Evolutionary conservation across 371 early-diverging fungal species (phyloP), one percentile per base, ranked within the genome.

Genomic region (Nematocida sp.): DNA sequence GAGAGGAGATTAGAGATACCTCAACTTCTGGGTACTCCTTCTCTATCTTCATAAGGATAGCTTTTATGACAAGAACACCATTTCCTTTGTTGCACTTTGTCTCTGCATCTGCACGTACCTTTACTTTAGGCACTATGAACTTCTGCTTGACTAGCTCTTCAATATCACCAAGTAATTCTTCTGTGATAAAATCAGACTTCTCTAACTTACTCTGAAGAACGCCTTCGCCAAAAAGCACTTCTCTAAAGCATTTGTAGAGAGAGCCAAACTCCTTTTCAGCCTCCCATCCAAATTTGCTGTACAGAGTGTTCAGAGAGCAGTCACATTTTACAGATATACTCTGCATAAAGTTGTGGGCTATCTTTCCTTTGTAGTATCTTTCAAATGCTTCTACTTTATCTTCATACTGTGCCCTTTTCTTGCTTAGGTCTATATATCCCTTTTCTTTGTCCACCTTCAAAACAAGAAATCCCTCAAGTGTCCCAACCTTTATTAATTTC

Each of bases 371-470:
- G 87, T 92, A 92, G 90, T 90, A 97, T 86, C 91, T 92, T 81
- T 95, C 95, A 87, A 94, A 93, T 86, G 95, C 95, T 85, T 92
- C 91, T 70, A 90, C 89, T 39, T 93, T 91, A 84, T 97, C 97
- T 84, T 95, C 94, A n/a, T 93, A 91, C n/a, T 92, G 91, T 45
- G 96, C 97, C 85, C 94, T 91, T 86, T 95, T 91, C 90, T 96
- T 95, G 44, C 95, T 95, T 83, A 98, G 87, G 89, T 98, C 99
- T 87, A 97, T 97, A 89, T 97, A 97, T 60, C 98, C 97, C 89
- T 97, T 97, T 86, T 95, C 96, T 89, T 93, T 92, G 88, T 98
- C 99, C 15, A 98, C 97, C 85, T 95, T 90, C 85, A 95, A 89
- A 58, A 97, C 97, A 69, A 94, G 93, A 64, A 94, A 96, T 56